Base-by-base conservation (phyloP, 805 yeast species). In the Metschnikowia cubensis region DNA sequence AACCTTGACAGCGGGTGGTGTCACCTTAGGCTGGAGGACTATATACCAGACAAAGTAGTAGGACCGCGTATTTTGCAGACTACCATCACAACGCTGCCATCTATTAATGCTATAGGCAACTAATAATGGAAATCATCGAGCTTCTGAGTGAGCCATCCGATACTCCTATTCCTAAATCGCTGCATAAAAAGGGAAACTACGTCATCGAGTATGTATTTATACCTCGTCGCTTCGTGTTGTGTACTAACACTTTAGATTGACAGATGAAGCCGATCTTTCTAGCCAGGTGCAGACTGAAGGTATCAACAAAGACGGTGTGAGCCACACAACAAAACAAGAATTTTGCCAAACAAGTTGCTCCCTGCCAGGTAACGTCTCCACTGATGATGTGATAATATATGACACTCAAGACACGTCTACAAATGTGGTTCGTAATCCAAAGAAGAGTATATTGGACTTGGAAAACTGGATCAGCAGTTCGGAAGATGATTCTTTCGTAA, bases 381-480 rank as follows among this genome's bases (percentile, higher is more conserved):
- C 37, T 32, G 37, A 18, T 8, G 45, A 42, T 32, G 35, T 33
- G 25, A 39, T 37, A 29, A 40, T 31, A 33, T 34, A 40, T 39
- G 46, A 20, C 5, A 29, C 36, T 10, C 37, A 21, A 32, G 35
- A 42, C 3, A 29, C 45, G n/a, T 15, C 45, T 25, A 18, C 47
- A 6, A 39, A 18, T 20, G 35, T 45, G 3, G n/a, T 14, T 29
- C 38, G 31, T 8, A 29, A 20, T 17, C 37, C 38, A 18, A 35
- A 45, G 32, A 47, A 15, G 31, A 50, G 45, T 42, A 33, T 57
- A 11, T 48, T 57, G 44, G 60, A 56, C 38, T 35, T 57, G 32
- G 39, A 41, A 21, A 51, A 56, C 22, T 57, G 60, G 60, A 38
- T 57, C n/a, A 50, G 54, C 47, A 56, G 59, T 35, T 57, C 60